Base-by-base conservation (phyloP, 768 basidiomycete genomes). In the Melanogaster broomeanus region DNA sequence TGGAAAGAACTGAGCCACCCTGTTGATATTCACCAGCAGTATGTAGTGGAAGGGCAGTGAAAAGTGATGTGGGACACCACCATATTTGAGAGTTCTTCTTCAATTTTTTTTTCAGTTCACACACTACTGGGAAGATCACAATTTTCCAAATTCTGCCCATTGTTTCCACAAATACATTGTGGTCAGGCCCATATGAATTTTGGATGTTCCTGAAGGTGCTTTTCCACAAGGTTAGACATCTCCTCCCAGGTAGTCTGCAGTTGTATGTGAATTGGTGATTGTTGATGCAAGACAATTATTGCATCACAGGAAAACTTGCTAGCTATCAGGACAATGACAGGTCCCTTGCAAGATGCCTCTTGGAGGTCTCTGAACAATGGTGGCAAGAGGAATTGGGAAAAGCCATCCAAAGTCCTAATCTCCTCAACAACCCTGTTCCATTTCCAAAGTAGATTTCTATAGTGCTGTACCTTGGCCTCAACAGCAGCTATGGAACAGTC, bases 351-450 rank as follows among this genome's bases (percentile, higher is more conserved):
- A 0, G 61, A 61, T 12, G 63, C 61, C 3, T 22, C 13, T 13
- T 30, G 19, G 13, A 65, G 47, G 12, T 60, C 52, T 11, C 21
- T 16, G 12, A 59, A 51, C 15, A 21, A 43, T 6, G 49, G 27
- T 11, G 63, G 64, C 22, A 45, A 35, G 11, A 64, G 43, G 41
- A 62, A 65, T 2, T 25, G 19, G 9, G 58, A 51, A 38, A 62
- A 62, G 4, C 61, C 52, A 16, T 49, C 37, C 19, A 55, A 19
- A 10, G 25, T 24, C 27, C 61, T 35, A 10, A 59, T 53, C 28
- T 62, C 48, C 13, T 18, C 31, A 7, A 42, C 30, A 18, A 28
- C 53, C 9, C 13, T 15, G 16, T 51, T 28, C 49, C 53, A 55
- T 19, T 51, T 15, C 10, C 47, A 28, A 24, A 24, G 28, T 6